phyloP scores from a whole-genome alignment of 345 rosid genomes.

The Psidium friedrichsthalianum region DNA sequence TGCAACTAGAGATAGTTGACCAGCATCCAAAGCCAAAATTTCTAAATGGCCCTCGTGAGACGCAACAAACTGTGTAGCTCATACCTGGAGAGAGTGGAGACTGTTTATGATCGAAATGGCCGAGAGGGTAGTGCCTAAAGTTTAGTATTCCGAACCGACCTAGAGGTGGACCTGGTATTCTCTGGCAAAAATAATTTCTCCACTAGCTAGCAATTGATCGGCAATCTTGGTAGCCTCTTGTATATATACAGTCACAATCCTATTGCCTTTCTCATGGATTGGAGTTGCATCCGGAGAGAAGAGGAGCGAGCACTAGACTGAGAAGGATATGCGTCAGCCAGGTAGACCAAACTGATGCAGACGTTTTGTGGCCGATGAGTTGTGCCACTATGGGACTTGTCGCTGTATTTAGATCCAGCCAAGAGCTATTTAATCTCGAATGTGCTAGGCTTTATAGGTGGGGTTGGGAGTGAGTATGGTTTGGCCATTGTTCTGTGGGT shows the following conservation, averaged over 20 bases:
- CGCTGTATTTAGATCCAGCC: not conserved
- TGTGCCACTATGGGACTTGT: not conserved
- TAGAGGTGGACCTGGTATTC: not conserved
- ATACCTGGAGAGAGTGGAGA: no score
- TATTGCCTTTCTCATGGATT: not conserved
- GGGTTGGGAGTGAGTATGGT: not conserved
- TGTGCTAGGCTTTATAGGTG: no score
- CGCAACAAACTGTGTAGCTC: no score
- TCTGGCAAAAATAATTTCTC: not conserved
- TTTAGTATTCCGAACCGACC: no score
- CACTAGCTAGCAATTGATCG: not conserved
- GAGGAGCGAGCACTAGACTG: not conserved
- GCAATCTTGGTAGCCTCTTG: not conserved
- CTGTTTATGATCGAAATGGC: no score
- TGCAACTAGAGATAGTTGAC: no score
- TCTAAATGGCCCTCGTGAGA: no score
- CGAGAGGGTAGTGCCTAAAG: no score
- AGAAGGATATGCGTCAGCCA: not conserved
- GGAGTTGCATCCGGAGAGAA: not conserved
- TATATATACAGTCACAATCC: not conserved
- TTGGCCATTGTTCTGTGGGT: not conserved
- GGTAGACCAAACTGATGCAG: not conserved
- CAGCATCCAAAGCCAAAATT: no score
- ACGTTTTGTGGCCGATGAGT: not conserved
- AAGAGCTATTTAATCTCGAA: rapidly evolving